A percentile compares a stretch with the other conserved stretches of the same genome.
Evolutionary conservation across 345 rosid species (phyloP).

Genomic region (Aquilaria sinensis): DNA sequence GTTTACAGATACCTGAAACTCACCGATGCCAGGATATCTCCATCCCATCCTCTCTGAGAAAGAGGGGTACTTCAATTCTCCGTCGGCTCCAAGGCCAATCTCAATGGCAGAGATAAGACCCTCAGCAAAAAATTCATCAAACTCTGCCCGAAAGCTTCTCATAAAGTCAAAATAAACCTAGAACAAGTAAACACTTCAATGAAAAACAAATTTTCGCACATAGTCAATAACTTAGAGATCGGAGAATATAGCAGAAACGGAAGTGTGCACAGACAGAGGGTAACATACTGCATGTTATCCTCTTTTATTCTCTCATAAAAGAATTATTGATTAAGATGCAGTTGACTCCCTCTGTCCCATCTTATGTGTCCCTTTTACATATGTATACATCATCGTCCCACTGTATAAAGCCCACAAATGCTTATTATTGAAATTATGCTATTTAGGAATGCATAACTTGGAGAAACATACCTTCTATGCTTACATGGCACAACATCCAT

Average conservation of each 20-base stretch:
- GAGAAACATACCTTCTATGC: no score
- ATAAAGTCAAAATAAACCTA: conserved; percentile 96
- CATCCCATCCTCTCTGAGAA: conserved; percentile 84
- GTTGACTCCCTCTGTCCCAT: no score
- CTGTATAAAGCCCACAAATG: no score
- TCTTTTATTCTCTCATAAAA: no score
- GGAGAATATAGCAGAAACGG: neutral
- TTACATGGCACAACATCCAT: no score
- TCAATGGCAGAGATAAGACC: conserved; percentile 69
- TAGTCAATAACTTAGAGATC: no score
- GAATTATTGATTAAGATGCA: no score
- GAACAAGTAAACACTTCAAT: neutral
- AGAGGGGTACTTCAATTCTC: conserved; percentile 85
- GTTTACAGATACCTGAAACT: conserved; percentile 84
- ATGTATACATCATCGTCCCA: no score
- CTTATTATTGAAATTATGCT: no score
- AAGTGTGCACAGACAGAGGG: neutral
- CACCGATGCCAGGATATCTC: conserved; percentile 96
- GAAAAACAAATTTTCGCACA: no score
- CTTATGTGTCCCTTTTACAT: no score
- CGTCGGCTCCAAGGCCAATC: conserved; percentile 90
- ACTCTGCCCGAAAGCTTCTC: conserved; percentile 94
- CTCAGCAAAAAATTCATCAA: conserved; percentile 71
- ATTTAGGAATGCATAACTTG: no score
- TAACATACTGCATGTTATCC: neutral